Evolutionary conservation across 495 filamentous ascomycete genomes (phyloP), one percentile per base, ranked within the genome.

Genomic region (Hypoxylon lienhwacheense): DNA sequence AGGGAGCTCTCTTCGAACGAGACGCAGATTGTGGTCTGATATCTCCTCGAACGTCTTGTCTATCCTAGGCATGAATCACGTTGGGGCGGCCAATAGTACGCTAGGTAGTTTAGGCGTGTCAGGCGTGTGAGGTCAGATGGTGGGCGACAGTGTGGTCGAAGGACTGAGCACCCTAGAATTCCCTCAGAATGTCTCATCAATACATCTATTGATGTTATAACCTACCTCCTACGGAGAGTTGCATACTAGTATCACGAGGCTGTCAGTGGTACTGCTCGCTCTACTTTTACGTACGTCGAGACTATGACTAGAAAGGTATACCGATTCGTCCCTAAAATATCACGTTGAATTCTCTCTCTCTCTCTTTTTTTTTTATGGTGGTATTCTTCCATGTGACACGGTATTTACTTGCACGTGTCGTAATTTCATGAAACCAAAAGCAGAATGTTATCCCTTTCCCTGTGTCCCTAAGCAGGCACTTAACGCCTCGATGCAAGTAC

Each of bases 1-100:
- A 50, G 57, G 33, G 55, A 51, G 15, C 15, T 61, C 15, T 61
- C 57, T 6, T 46, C 35, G 16, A 49, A 55, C 14, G 37, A 53
- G 28, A 43, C 39, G 0, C 43, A 20, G 24, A 46, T 37, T 33
- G 21, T 25, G 20, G 21, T 45, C 11, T 53, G 7, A 53, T 26
- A 35, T 11, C 8, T 14, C 28, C 25, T 32, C 17, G 7, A 6
- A 17, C 7, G 6, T 31, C n/a, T n/a, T n/a, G n/a, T n/a, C n/a
- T n/a, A n/a, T n/a, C n/a, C n/a, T n/a, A n/a, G n/a, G n/a, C n/a
- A n/a, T n/a, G n/a, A n/a, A n/a, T n/a, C n/a, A n/a, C n/a, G n/a
- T n/a, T n/a, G n/a, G n/a, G n/a, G n/a, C n/a, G n/a, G n/a, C n/a
- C n/a, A n/a, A n/a, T n/a, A n/a, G n/a, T n/a, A n/a, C n/a, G n/a